Conservation (phyloP, 441 rosid species). For the Eutrema salsugineum region DNA sequence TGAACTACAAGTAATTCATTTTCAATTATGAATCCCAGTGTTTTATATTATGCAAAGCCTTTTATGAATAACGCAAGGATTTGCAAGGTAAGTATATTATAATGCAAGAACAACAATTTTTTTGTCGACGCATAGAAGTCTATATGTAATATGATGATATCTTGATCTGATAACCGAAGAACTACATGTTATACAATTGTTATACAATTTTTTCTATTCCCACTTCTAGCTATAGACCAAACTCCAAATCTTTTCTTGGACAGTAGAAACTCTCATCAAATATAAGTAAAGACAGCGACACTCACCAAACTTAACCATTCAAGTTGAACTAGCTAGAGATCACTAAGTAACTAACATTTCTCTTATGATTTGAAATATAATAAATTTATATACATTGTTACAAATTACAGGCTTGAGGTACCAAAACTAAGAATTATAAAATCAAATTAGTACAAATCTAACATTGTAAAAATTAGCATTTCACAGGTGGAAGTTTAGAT, state of each 20-base stretch:
- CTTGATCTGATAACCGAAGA: neutral
- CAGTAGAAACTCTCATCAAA: constrained; percentile 3
- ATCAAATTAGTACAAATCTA: neutral
- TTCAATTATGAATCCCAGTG: no score
- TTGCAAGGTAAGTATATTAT: no score
- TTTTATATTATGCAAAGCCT: no score
- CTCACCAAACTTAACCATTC: constrained; percentile 23
- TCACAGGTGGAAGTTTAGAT: neutral
- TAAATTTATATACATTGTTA: constrained; percentile 1
- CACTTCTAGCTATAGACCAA: constrained; percentile 12
- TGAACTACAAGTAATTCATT: neutral
- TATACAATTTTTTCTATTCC: neutral
- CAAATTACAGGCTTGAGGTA: neutral
- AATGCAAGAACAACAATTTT: no score
- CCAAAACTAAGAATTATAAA: neutral
- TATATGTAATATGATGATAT: no score
- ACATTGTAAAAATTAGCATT: neutral
- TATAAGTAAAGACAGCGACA: constrained; percentile 24
- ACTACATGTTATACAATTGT: constrained; percentile 1
- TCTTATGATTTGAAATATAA: neutral
- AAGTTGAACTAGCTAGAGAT: neutral
- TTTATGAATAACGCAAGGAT: no score
- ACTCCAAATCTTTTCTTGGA: neutral
- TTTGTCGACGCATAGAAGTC: no score
- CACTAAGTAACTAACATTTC: neutral